Evolutionary conservation across 148 eudicot genomes (phyloP).

Genomic region (Rhododendron ovatum): DNA sequence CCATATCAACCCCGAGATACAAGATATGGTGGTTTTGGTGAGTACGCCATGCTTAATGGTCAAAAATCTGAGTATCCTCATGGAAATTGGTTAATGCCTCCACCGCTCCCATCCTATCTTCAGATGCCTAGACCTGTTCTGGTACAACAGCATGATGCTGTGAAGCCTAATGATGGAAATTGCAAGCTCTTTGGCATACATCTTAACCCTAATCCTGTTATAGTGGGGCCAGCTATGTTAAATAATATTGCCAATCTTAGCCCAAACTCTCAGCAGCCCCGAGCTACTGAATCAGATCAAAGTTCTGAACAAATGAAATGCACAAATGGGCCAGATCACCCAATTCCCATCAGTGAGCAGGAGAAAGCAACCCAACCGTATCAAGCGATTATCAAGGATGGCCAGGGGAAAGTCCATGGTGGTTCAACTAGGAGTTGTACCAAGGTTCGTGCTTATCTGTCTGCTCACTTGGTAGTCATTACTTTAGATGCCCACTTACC

Average conservation of each 20-base stretch:
- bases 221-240: conserved; percentile 27
- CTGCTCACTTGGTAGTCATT: not conserved
- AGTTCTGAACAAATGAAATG: conserved; percentile 47
- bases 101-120: conserved; percentile 45
- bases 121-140: conserved; percentile 33
- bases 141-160: conserved; percentile 37
- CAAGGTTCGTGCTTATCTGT: conserved; percentile 42
- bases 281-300: conserved; percentile 37
- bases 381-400: conserved; percentile 29
- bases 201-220: conserved; percentile 38
- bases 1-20: conserved; percentile 47
- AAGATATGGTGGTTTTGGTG: conserved; percentile 50
- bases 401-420: conserved; percentile 50
- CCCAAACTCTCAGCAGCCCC: conserved; percentile 27
- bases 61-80: conserved; percentile 46
- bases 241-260: conserved; percentile 21
- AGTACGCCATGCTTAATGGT: conserved; percentile 35
- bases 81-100: conserved; percentile 69
- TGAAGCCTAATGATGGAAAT: conserved; percentile 58
- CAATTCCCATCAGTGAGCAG: conserved; percentile 36
- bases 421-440: conserved; percentile 87
- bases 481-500: not conserved
- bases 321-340: conserved; percentile 33
- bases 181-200: conserved; percentile 87
- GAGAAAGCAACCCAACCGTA: conserved; percentile 38